These are phyloP conservation scores for Dimargaris xerosporica DNA, from an alignment of 192 early-diverging fungal species.

Conservation along the genomic window DNA sequence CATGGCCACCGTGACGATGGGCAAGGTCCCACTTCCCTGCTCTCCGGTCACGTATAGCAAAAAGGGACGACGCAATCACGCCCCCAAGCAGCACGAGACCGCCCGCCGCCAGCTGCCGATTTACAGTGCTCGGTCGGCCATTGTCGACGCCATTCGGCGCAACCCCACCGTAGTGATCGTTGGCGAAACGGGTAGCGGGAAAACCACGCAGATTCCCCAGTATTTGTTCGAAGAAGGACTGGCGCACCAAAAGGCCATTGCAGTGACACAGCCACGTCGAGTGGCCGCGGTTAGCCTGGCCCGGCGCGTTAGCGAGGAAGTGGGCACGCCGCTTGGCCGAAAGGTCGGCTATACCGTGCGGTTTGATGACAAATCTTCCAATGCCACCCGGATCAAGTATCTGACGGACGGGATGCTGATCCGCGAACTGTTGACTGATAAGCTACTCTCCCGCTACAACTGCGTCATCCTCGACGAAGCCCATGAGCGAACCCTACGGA, in stretches of 20 bases:
- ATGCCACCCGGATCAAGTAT: slow-evolving; percentile 72
- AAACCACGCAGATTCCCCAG: slow-evolving; percentile 90
- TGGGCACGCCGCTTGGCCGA: slow-evolving; percentile 47
- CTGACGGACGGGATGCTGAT: slow-evolving; percentile 95
- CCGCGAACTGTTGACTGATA: slow-evolving; percentile 76
- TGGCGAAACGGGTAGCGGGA: slow-evolving; percentile 68
- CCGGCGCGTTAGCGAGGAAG: slow-evolving; percentile 63
- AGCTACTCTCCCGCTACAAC: slow-evolving; percentile 56
- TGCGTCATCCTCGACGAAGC: slow-evolving; percentile 92
- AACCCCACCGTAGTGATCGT: slow-evolving; percentile 50
- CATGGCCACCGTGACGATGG: too few relatives aligned
- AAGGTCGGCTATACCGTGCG: slow-evolving; percentile 90
- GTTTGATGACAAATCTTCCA: slow-evolving; percentile 82
- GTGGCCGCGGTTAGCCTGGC: slow-evolving; percentile 75
- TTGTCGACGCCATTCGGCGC: slow-evolving; percentile 14
- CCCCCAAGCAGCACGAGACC: slow-evolving; percentile 9
- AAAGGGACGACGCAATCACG: too few relatives aligned
- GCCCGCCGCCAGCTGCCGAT: slow-evolving; percentile 35
- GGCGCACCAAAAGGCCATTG: slow-evolving; percentile 42
- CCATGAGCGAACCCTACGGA: slow-evolving; percentile 93
- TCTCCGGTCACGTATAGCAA: too few relatives aligned
- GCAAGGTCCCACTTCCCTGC: too few relatives aligned
- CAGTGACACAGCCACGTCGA: slow-evolving; percentile 70
- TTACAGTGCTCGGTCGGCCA: slow-evolving; percentile 24
- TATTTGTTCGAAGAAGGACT: slow-evolving; percentile 60